Conservation (phyloP, 176 grass and related monocot genomes). For the Tuctoria greenei region DNA sequence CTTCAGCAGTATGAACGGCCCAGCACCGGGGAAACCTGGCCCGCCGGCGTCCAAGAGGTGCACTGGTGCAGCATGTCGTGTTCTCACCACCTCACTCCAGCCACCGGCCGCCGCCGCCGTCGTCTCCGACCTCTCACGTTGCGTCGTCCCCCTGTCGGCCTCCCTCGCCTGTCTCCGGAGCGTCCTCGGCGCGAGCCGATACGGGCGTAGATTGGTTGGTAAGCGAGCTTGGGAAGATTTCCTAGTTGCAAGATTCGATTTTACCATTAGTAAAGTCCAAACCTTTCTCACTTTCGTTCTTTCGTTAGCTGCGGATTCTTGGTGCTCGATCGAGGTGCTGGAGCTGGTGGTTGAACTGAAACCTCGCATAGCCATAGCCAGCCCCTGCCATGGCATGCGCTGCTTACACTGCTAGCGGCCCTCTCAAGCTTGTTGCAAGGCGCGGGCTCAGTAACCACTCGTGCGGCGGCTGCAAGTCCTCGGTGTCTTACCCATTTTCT, state of each 20-base stretch:
- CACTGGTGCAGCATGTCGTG: no score
- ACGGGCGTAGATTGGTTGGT: no score
- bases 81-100: background rate
- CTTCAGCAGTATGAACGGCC: background rate
- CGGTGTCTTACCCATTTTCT: slow-evolving; percentile 26
- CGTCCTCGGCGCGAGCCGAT: background rate
- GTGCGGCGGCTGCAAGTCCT: slow-evolving; percentile 21
- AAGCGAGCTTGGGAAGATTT: no score
- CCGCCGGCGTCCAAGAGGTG: background rate
- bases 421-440: slow-evolving; percentile 29
- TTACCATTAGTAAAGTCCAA: no score
- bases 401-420: slow-evolving; percentile 27
- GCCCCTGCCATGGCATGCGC: slow-evolving; percentile 47
- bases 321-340: background rate
- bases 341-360: background rate
- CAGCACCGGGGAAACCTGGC: background rate
- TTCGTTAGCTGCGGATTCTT: background rate
- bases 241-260: slow-evolving; percentile 57
- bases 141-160: background rate
- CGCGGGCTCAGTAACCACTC: background rate
- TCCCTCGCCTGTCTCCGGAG: background rate
- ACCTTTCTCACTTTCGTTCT: background rate
- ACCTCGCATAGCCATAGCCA: background rate
- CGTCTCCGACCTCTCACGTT: background rate
- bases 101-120: background rate